Evolutionary conservation across 2,329 filamentous ascomycete genomes (phyloP).

Genomic region (Ophiostoma montium): DNA sequence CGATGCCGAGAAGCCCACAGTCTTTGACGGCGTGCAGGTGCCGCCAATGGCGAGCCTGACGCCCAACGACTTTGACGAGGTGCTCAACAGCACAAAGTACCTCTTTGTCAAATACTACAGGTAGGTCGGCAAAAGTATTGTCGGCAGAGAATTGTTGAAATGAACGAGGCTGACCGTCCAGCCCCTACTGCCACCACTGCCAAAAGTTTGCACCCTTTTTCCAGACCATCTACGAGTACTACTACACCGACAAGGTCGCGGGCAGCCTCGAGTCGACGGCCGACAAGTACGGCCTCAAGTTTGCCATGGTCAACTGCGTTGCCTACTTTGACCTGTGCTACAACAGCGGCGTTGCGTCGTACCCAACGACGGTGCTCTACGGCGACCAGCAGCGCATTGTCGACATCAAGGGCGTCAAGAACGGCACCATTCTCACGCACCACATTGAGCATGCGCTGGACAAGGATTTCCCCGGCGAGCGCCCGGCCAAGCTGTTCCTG

Average conservation of each 20-base stretch:
- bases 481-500: slow-evolving; percentile 52
- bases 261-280: slow-evolving; percentile 49
- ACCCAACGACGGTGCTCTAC: slow-evolving; percentile 66
- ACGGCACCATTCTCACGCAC: slow-evolving; percentile 47
- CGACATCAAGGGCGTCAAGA: slow-evolving; percentile 50
- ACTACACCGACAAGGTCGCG: slow-evolving; percentile 63
- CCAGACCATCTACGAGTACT: slow-evolving; percentile 92
- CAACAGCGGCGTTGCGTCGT: slow-evolving; percentile 52
- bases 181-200: slow-evolving; percentile 58
- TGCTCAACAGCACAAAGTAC: slow-evolving; percentile 38
- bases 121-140: slow-evolving; percentile 34
- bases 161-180: slow-evolving; percentile 15
- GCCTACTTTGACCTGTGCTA: slow-evolving; percentile 68
- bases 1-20: slow-evolving; percentile 33
- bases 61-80: slow-evolving; percentile 40
- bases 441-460: slow-evolving; percentile 6
- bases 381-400: slow-evolving; percentile 60
- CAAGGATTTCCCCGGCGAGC: slow-evolving; percentile 61
- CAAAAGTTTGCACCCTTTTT: slow-evolving; percentile 65
- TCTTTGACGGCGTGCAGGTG: slow-evolving; percentile 53
- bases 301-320: slow-evolving; percentile 74
- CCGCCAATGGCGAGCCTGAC: slow-evolving; percentile 50
- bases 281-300: slow-evolving; percentile 77
- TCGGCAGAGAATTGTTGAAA: no score
- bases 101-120: slow-evolving; percentile 53